Evolutionary conservation across 495 filamentous ascomycete species (phyloP), one percentile per base, ranked within the genome.

Genomic region (Tirmania nivea): DNA sequence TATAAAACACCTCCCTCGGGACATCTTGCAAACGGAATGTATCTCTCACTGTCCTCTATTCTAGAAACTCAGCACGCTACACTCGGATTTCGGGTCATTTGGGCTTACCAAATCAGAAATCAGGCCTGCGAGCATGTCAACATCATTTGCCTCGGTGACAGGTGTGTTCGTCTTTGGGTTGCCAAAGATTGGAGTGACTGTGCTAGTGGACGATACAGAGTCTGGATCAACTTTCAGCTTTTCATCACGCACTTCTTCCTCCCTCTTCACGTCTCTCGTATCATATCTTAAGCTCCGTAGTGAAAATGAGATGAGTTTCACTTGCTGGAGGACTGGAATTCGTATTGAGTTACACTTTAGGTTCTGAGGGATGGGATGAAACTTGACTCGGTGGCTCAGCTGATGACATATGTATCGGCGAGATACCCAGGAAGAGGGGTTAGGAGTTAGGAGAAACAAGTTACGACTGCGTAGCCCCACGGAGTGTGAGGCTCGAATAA

Each of bases 11-110:
- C 63, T 94, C 81, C 65, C 72, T 76, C 35, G 90, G 90, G 20
- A 96, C 89, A 3, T 71, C 73, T 25, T 69, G 60, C 25, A 97
- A 69, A 50, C 75, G 77, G 68, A 97, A 93, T 10, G 88, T 90
- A n/a, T 90, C 84, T 62, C 81, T 81, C 68, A 96, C 78, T 1
- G 76, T 79, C 71, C 77, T 70, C 88, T 50, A 50, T 3, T 14
- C 42, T 95, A 31, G 7, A 31, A 31, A 3, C 7, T 31, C 25
- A 31, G 25, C 25, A 31, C 25, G 25, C 4, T 31, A 3, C 25
- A 25, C 25, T 31, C 2, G 25, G 7, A 7, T 31, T 31, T 31
- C 25, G 56, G 25, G 48, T 58, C 4, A 8, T 6, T 4, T 5
- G 3, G 17, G 68, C 81, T 31, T 77, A 90, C 87, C 55, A 90